Base-by-base conservation (phyloP, 2,329 filamentous ascomycete genomes). In the Chaetomiaceae sp. region DNA sequence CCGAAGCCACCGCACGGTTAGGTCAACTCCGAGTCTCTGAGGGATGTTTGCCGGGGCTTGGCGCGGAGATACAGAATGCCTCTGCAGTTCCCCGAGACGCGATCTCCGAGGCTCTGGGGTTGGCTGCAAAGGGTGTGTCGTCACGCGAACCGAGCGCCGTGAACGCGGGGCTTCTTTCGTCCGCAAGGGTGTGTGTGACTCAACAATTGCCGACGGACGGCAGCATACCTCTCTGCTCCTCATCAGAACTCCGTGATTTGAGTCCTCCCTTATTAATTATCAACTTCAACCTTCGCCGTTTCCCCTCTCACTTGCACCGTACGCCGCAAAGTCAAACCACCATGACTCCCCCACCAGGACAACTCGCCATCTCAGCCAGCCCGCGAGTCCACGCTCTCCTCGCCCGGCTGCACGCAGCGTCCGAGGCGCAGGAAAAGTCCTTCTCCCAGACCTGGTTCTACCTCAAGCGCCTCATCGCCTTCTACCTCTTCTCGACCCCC, bases 381-480 rank as follows among this genome's bases (percentile, higher is more conserved):
- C 31, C 51, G 1, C 51, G 34, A 11, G 38, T 54, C 9, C 45
- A 54, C 25, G 46, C 39, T 6, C 46, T 54, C 33, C 46, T 54
- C 19, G 9, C n/a, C 3, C 51, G 51, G 15, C 51, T 54, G 8
- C 51, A 54, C 33, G 39, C 51, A 33, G 51, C 51, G 14, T 54
- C 51, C 4, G 46, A 20, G 12, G 31, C 51, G 0, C 51, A 54
- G n/a, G 51, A 54, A 8, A 45, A 48, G 15, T 31, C 51, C 1
- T 34, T 48, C 23, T 54, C 51, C n/a, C 45, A 54, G 40, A 23
- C n/a, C 6, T 49, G 38, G 39, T 54, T 54, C 40, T 54, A 48
- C 31, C 25, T 54, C 39, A 49, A 49, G 33, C 51, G 51, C 25
- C 25, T 39, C 33, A n/a, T 47, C 46, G 5, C 34, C 33, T 49